A percentile compares a stretch with the other conserved stretches of the same genome.
Evolutionary conservation across 2,329 filamentous ascomycete species (phyloP).

Genomic region (Fusarium sp.): DNA sequence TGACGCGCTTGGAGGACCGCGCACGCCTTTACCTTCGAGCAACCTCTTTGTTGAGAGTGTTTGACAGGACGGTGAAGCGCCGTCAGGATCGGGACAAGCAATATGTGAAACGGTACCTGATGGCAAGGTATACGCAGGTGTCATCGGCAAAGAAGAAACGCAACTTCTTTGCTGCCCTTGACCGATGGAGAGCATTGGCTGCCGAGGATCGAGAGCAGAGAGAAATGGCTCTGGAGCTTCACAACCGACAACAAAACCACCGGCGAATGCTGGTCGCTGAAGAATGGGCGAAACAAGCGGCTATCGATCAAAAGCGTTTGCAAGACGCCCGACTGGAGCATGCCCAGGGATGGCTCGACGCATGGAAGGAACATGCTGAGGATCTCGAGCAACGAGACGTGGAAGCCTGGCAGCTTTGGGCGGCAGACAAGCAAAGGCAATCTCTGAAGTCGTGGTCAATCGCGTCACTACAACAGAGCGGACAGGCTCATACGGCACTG

Average conservation of each 20-base stretch:
- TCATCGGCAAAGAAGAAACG: slow-evolving; percentile 49
- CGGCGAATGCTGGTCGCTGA: slow-evolving; percentile 22
- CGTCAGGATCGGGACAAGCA: slow-evolving; percentile 45
- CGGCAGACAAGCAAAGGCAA: slow-evolving; percentile 47
- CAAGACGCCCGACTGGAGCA: slow-evolving; percentile 36
- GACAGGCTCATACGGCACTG: slow-evolving; percentile 53
- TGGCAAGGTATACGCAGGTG: slow-evolving; percentile 50
- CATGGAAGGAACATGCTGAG: slow-evolving; percentile 40
- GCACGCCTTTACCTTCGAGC: slow-evolving; percentile 49
- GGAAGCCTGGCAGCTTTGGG: slow-evolving; percentile 49
- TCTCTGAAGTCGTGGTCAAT: slow-evolving; percentile 53
- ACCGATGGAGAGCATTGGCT: slow-evolving; percentile 45
- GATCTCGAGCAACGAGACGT: slow-evolving; percentile 41
- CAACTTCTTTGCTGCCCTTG: slow-evolving; percentile 48
- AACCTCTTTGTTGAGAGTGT: slow-evolving; percentile 43
- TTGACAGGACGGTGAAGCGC: slow-evolving; percentile 42
- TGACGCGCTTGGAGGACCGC: slow-evolving; percentile 39
- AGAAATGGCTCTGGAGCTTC: slow-evolving; percentile 30
- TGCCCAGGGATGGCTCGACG: slow-evolving; percentile 32
- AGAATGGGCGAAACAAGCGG: slow-evolving; percentile 38
- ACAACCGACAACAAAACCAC: slow-evolving; percentile 12
- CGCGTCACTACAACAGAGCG: slow-evolving; percentile 51
- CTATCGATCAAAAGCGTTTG: slow-evolving; percentile 28
- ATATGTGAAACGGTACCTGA: slow-evolving; percentile 49
- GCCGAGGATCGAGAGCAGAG: slow-evolving; percentile 16